A percentile compares a stretch with the other conserved stretches of the same genome.
Conservation (phyloP, 352 stramenopile species). For the Pythium phragmitis region DNA sequence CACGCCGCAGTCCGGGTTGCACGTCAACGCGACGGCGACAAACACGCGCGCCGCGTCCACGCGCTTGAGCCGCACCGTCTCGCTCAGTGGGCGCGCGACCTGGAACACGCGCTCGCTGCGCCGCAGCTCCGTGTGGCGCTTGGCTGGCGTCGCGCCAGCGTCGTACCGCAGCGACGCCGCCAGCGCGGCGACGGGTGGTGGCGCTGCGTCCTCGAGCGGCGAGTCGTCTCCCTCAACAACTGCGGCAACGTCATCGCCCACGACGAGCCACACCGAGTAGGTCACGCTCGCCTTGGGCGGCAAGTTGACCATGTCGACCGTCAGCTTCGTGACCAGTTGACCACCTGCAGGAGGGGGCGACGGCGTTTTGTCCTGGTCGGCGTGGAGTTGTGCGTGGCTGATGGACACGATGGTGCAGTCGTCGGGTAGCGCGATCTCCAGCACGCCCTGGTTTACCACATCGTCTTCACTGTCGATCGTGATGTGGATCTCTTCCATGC, state of each 20-base stretch:
- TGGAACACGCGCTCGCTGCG: constrained; percentile 23
- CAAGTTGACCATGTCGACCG: constrained; percentile 13
- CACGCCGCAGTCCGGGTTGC: constrained; percentile 21
- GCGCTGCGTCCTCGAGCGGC: background rate
- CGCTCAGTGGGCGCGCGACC: constrained; percentile 12
- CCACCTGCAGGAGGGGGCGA: background rate
- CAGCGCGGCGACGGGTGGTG: constrained; percentile 6
- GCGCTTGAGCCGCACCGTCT: constrained; percentile 15
- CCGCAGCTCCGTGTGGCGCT: constrained; percentile 24
- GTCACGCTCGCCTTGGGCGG: background rate
- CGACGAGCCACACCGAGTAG: constrained; percentile 26
- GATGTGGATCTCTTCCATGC: constrained; percentile 45
- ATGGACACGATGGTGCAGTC: constrained; percentile 7
- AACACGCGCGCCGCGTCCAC: constrained; percentile 21
- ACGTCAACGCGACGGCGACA: constrained; percentile 20
- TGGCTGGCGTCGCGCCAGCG: background rate
- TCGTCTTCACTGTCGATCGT: constrained; percentile 49
- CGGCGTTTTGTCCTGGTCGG: background rate
- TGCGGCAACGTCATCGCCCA: constrained; percentile 9
- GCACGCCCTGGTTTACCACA: constrained; percentile 37
- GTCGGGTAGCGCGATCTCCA: constrained; percentile 45
- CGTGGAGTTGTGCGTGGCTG: constrained; percentile 17
- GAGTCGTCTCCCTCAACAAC: background rate
- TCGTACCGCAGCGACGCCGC: constrained; percentile 28
- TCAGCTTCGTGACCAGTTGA: constrained; percentile 13